Evolutionary conservation across 805 yeast species (phyloP).

Genomic region (Lipomyces sp.): DNA sequence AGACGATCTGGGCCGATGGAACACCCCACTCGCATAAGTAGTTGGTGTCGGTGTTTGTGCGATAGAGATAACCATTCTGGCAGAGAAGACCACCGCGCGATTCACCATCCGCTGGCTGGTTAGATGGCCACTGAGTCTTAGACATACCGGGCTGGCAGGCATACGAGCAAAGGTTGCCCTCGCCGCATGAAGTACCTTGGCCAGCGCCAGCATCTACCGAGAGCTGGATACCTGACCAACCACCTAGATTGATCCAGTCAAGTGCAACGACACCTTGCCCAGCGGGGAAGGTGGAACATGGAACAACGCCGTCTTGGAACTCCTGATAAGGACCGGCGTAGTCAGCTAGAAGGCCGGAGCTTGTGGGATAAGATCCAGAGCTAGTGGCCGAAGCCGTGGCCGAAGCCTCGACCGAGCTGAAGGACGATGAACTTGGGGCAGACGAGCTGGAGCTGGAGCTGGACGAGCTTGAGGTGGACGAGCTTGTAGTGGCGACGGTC

Average conservation of each 20-base stretch:
- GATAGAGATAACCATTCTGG: conserved; percentile 78
- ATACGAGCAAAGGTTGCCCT: conserved; percentile 94
- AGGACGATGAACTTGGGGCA: conserved; percentile 33
- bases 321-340: conserved; percentile 61
- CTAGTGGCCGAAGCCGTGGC: conserved; percentile 43
- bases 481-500: conserved; percentile 42
- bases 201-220: conserved; percentile 63
- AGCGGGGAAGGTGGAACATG: conserved; percentile 72
- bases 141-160: conserved; percentile 99
- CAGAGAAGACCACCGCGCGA: conserved; percentile 93
- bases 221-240: conserved; percentile 76
- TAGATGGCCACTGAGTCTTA: conserved; percentile 95
- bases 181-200: conserved; percentile 68
- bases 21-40: conserved; percentile 89
- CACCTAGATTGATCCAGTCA: conserved; percentile 76
- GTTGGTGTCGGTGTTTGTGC: conserved; percentile 67
- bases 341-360: conserved; percentile 56
- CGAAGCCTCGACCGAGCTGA: conserved; percentile 36
- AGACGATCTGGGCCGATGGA: conserved; percentile 68
- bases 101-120: conserved; percentile 86
- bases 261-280: conserved; percentile 84
- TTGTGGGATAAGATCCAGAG: conserved; percentile 42
- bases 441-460: conserved; percentile 38
- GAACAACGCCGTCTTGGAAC: conserved; percentile 74
- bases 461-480: conserved; percentile 43